A percentile compares a stretch with the other conserved stretches of the same genome.
These are phyloP conservation scores for Camellia granthamiana DNA, from an alignment of 148 eudicot species.

Conservation along the genomic window DNA sequence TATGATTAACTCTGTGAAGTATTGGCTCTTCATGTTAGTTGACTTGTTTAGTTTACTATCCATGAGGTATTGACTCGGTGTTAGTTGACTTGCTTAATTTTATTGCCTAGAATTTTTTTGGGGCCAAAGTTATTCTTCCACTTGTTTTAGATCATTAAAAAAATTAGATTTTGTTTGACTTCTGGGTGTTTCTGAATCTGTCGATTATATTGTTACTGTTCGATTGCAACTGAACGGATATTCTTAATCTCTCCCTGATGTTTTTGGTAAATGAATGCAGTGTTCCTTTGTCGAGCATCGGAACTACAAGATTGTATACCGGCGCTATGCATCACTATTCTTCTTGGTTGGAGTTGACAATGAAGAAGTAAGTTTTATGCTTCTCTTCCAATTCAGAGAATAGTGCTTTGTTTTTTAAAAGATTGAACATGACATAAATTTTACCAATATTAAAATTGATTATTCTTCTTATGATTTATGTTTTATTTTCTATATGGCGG, in stretches of 20 bases:
- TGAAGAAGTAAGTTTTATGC: constrained; percentile 71
- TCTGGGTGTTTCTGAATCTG: not conserved
- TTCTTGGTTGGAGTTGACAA: constrained; percentile 99
- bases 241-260: not conserved
- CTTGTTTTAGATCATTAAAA: not conserved
- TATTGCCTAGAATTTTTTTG: not conserved
- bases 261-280: constrained; percentile 34
- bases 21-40: not conserved
- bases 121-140: not conserved
- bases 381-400: constrained; percentile 1
- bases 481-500: not conserved
- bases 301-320: constrained; percentile 91
- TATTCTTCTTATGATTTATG: not conserved
- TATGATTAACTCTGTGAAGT: not conserved
- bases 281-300: constrained; percentile 99
- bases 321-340: constrained; percentile 96
- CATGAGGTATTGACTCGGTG: not conserved
- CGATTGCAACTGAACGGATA: not conserved
- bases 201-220: not conserved
- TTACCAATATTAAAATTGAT: not conserved
- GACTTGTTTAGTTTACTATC: not conserved
- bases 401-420: not conserved
- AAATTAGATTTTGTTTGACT: constrained; percentile 1
- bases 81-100: not conserved
- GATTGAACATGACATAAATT: not conserved